Evolutionary conservation across 2,329 filamentous ascomycete species (phyloP).

Genomic region (Dactylella cylindrospora): DNA sequence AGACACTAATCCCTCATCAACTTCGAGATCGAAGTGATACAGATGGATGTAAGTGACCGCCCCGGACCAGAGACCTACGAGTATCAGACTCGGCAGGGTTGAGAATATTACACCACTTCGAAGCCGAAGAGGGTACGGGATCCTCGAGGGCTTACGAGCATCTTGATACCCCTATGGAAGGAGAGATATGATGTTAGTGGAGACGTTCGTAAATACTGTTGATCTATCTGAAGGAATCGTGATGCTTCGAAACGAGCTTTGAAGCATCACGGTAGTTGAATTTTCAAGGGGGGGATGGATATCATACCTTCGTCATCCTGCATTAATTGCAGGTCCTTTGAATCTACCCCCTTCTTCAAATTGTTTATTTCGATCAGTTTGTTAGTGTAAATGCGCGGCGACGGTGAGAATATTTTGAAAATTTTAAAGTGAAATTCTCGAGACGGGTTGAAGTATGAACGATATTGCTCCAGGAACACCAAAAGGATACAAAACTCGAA

Average conservation of each 20-base stretch:
- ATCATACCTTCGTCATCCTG: constrained; percentile 30
- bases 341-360: background rate
- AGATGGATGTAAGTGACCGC: constrained; percentile 38
- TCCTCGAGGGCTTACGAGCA: constrained; percentile 7
- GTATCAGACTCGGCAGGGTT: constrained; percentile 27
- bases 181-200: no score
- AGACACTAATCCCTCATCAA: constrained; percentile 36
- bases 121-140: constrained; percentile 30
- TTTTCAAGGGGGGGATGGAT: constrained; percentile 12
- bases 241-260: background rate
- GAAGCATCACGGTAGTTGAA: constrained; percentile 9
- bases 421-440: constrained; percentile 1
- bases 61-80: constrained; percentile 30
- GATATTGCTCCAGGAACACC: constrained; percentile 10
- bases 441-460: constrained; percentile 6
- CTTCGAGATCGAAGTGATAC: constrained; percentile 33
- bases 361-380: constrained; percentile 3
- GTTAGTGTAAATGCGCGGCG: background rate
- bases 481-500: constrained; percentile 4
- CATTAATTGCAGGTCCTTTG: constrained; percentile 3
- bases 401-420: background rate
- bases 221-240: background rate
- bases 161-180: constrained; percentile 9
- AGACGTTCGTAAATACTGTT: background rate
- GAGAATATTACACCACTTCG: constrained; percentile 37